Evolutionary conservation across 129 eudicot species (phyloP).

Genomic region (Artemisia argyi): DNA sequence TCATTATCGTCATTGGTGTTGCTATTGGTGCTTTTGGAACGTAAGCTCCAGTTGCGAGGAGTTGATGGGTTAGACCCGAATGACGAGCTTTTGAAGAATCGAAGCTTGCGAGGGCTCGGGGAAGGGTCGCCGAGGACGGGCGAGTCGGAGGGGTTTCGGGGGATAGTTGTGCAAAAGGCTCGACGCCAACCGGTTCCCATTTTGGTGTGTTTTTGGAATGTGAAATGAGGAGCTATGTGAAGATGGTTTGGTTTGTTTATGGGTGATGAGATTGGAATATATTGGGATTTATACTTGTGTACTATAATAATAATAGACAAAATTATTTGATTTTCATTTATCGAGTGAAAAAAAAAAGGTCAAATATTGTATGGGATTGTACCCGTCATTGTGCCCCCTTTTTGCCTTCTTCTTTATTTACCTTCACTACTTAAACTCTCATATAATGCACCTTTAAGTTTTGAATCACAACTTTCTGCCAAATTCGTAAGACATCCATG

Average conservation of each 20-base stretch:
- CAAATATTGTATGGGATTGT: constrained; percentile 17
- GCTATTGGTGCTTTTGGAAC: constrained; percentile 32
- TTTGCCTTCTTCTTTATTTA: not conserved
- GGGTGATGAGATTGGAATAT: constrained; percentile 4
- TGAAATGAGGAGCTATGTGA: not conserved
- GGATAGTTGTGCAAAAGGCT: constrained; percentile 80
- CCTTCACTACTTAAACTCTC: too few relatives aligned
- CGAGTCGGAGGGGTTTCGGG: constrained; percentile 46
- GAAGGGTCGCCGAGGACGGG: not conserved
- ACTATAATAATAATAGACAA: too few relatives aligned
- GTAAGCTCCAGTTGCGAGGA: constrained; percentile 40
- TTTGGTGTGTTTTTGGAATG: constrained; percentile 19
- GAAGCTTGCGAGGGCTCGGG: constrained; percentile 24
- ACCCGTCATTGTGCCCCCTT: not conserved
- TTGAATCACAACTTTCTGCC: too few relatives aligned
- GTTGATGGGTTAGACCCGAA: constrained; percentile 42
- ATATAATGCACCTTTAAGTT: too few relatives aligned
- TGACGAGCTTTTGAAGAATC: constrained; percentile 31
- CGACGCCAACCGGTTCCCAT: constrained; percentile 97
- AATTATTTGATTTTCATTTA: too few relatives aligned
- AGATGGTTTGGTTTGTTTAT: not conserved
- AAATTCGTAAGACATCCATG: too few relatives aligned
- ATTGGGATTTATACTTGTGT: not conserved
- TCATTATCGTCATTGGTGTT: not conserved
- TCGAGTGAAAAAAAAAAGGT: too few relatives aligned